A percentile compares a stretch with the other conserved stretches of the same genome.
Evolutionary conservation across 192 early-diverging fungal species (phyloP).

Genomic region (Umbelopsis vinacea): DNA sequence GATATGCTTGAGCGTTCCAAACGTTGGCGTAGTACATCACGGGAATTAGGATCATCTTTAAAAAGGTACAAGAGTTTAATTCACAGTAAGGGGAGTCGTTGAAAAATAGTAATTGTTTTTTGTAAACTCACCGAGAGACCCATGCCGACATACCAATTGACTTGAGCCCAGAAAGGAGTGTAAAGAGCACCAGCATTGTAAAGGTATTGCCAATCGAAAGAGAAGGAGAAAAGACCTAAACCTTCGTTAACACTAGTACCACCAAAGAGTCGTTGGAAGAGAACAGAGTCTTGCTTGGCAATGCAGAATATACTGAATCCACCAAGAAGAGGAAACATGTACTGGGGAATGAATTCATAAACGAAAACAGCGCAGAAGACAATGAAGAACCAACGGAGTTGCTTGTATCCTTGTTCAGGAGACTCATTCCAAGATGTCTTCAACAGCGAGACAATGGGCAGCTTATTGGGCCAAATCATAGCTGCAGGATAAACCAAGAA

Average conservation of each 20-base stretch:
- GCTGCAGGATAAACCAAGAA: constrained; percentile 56
- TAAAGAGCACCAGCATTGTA: constrained; percentile 43
- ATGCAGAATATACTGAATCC: constrained; percentile 45
- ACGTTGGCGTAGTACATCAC: constrained; percentile 57
- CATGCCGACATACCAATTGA: constrained; percentile 72
- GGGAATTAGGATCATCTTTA: constrained; percentile 46
- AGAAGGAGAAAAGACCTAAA: constrained; percentile 42
- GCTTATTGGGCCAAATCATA: constrained; percentile 59
- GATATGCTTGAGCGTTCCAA: constrained; percentile 56
- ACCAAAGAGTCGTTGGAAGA: constrained; percentile 41
- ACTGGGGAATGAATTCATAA: constrained; percentile 44
- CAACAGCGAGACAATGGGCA: constrained; percentile 51
- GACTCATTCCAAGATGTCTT: constrained; percentile 38
- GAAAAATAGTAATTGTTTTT: too few species aligned
- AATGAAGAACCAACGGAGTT: constrained; percentile 35
- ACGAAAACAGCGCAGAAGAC: constrained; percentile 32
- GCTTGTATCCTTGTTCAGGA: constrained; percentile 21
- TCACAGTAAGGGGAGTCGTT: constrained; percentile 51
- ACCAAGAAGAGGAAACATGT: constrained; percentile 42
- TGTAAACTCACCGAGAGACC: constrained; percentile 8
- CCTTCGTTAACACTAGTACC: constrained; percentile 40
- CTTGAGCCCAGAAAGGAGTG: constrained; percentile 70
- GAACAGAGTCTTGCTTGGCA: constrained; percentile 28
- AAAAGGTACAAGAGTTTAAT: neutral
- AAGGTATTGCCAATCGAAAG: constrained; percentile 49